A percentile compares a stretch with the other conserved stretches of the same genome.
Conservation (phyloP, 2,329 filamentous ascomycete genomes). For the Dactylellina drechsleri region DNA sequence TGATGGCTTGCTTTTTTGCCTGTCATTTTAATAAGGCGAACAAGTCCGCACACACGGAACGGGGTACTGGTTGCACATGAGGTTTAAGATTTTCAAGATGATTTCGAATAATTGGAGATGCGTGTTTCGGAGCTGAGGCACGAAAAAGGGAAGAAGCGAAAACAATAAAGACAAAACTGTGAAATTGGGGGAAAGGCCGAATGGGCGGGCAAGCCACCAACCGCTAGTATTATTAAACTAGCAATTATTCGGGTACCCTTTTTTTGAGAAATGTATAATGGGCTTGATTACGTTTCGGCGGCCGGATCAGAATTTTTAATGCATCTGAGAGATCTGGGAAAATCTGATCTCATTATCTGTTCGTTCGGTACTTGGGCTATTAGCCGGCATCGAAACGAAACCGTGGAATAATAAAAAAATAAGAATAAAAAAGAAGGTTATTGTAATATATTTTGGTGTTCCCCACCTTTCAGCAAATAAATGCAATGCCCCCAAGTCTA, state of each 20-base stretch:
- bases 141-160: constrained; percentile 33
- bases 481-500: not conserved
- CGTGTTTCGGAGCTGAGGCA: constrained; percentile 37
- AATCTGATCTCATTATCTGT: constrained; percentile 24
- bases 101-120: constrained; percentile 4
- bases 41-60: constrained; percentile 47
- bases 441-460: constrained; percentile 27
- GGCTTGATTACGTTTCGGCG: too few species aligned
- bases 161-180: constrained; percentile 12
- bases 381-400: not conserved
- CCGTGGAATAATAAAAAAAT: not conserved
- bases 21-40: constrained; percentile 60
- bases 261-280: too few species aligned
- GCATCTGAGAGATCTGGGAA: constrained; percentile 8
- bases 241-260: too few species aligned
- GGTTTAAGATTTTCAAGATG: constrained; percentile 13
- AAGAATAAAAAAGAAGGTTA: constrained; percentile 5
- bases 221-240: too few species aligned
- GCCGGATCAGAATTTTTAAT: constrained; percentile 3
- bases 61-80: constrained; percentile 34
- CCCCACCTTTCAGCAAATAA: constrained; percentile 14
- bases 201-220: constrained; percentile 9
- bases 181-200: not conserved
- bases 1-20: too few species aligned
- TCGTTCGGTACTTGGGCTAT: not conserved